These are phyloP conservation scores for Trifolium dubium DNA, from an alignment of 306 rosid species.

Conservation along the genomic window DNA sequence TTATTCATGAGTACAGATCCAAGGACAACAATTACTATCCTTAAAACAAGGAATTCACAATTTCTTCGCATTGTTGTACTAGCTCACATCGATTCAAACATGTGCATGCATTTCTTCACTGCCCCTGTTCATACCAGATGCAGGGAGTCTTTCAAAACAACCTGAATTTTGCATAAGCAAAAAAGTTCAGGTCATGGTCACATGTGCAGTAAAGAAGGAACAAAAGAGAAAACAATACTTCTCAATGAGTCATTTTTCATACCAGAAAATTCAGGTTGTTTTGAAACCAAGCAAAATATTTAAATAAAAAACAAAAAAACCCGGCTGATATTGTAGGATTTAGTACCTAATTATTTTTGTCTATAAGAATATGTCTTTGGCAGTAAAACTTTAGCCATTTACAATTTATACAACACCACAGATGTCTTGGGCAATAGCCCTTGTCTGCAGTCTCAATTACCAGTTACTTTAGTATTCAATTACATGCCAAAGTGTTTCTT, in stretches of 20 bases:
- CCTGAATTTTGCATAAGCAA: background rate
- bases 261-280: no score
- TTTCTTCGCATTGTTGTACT: no score
- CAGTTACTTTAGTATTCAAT: conserved; percentile 35
- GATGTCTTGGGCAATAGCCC: background rate
- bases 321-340: background rate
- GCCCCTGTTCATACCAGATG: background rate
- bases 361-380: background rate
- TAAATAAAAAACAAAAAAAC: background rate
- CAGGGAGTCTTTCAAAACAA: background rate
- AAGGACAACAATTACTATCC: background rate
- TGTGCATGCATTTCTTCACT: background rate
- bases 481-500: conserved; percentile 61
- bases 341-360: background rate
- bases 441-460: background rate
- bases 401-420: background rate
- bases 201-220: background rate
- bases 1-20: background rate
- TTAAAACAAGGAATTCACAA: background rate
- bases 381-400: background rate
- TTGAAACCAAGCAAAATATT: no score
- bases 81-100: background rate
- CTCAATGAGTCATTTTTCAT: no score
- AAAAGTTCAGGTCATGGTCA: background rate
- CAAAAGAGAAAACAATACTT: background rate